These are phyloP conservation scores for Boletus vermiculosoides DNA, from an alignment of 768 basidiomycete genomes.

Conservation along the genomic window DNA sequence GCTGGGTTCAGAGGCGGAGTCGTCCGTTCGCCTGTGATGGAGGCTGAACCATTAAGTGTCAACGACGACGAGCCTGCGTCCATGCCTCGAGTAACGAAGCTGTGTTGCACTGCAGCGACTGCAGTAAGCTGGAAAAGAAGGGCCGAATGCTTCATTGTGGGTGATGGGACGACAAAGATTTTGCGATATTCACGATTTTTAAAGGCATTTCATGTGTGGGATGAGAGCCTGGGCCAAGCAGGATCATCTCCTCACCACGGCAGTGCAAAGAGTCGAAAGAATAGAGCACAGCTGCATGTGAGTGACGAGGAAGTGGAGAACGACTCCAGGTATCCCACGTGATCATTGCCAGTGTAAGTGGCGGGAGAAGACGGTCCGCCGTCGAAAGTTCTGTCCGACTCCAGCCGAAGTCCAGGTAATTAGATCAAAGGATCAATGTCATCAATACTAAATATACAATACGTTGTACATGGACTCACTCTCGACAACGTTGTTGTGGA, in stretches of 20 bases:
- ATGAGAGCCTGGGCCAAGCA: slow-evolving; percentile 1
- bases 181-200: not conserved
- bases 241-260: not conserved
- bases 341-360: no score
- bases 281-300: not conserved
- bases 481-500: not conserved
- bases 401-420: no score
- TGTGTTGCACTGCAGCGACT: slow-evolving; percentile 8
- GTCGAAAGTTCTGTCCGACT: no score
- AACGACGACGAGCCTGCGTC: slow-evolving; percentile 17
- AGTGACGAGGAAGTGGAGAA: not conserved
- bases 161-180: not conserved
- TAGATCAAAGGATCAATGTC: not conserved
- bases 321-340: no score
- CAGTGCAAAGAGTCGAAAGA: no score
- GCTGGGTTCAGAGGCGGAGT: slow-evolving; percentile 42
- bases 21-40: slow-evolving; percentile 41
- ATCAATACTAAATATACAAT: not conserved
- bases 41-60: slow-evolving; percentile 40
- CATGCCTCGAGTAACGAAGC: slow-evolving; percentile 4
- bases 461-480: not conserved
- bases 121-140: slow-evolving; percentile 1
- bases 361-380: no score
- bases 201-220: not conserved
- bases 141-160: slow-evolving; percentile 9